Conservation (phyloP, 768 basidiomycete genomes). For the Zangia roseola region DNA sequence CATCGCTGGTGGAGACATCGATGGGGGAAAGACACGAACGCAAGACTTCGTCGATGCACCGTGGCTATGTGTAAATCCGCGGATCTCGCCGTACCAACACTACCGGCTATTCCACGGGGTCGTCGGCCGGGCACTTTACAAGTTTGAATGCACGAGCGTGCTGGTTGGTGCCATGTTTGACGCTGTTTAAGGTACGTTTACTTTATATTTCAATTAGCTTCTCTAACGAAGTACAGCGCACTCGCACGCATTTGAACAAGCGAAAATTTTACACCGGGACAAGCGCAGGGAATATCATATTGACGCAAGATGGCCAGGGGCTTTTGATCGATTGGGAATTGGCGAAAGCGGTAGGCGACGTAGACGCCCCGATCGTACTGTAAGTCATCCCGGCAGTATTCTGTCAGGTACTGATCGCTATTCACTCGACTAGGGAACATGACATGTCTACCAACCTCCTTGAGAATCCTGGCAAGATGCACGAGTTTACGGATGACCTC, state of each 20-base stretch:
- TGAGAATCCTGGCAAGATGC: conserved; percentile 10
- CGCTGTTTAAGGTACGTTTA: too few species aligned
- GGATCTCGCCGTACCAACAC: too few species aligned
- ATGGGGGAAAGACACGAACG: too few species aligned
- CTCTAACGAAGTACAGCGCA: neutral
- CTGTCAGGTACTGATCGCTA: too few species aligned
- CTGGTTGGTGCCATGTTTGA: too few species aligned
- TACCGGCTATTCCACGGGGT: too few species aligned
- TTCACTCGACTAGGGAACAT: conserved; percentile 3
- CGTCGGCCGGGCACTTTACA: too few species aligned
- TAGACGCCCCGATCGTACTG: neutral
- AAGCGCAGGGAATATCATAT: too few species aligned
- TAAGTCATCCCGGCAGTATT: too few species aligned
- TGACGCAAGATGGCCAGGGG: neutral
- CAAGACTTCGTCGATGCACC: neutral
- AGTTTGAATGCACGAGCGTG: too few species aligned
- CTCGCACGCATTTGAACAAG: neutral
- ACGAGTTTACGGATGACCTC: conserved; percentile 30
- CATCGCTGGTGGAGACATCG: neutral
- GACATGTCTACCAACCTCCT: conserved; percentile 18
- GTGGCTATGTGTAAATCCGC: neutral
- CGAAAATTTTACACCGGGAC: neutral
- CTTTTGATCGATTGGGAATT: neutral
- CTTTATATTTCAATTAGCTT: neutral
- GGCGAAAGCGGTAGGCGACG: neutral